phyloP scores from a whole-genome alignment of 805 yeast species.

The Nakazawaea ambrosiae region DNA sequence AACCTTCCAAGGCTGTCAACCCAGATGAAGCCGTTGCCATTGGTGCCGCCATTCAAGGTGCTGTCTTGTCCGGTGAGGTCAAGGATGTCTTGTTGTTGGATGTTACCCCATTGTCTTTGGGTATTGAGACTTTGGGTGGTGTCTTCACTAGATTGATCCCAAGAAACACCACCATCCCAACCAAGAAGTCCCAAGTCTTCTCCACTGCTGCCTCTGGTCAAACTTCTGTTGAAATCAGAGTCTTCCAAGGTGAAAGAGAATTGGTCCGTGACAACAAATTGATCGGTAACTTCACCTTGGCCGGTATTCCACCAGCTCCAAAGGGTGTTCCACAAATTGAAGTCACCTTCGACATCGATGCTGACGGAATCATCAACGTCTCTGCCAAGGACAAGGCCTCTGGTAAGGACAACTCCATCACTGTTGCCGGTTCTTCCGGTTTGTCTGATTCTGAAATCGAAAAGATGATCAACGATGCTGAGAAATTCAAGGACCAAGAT shows the following conservation, averaged over 20 bases:
- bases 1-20: conserved; percentile 67
- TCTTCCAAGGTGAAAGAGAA: conserved; percentile 99
- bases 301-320: conserved; percentile 94
- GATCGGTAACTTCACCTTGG: conserved; percentile 91
- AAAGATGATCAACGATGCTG: conserved; percentile 59
- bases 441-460: conserved; percentile 63
- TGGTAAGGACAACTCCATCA: conserved; percentile 68
- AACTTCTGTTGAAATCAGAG: conserved; percentile 95
- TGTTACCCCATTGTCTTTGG: conserved; percentile 83
- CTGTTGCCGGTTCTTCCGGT: conserved; percentile 65
- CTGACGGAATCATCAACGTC: conserved; percentile 85
- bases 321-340: conserved; percentile 93
- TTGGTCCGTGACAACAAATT: conserved; percentile 96
- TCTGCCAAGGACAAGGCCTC: conserved; percentile 76
- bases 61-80: conserved; percentile 76
- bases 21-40: conserved; percentile 94
- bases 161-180: conserved; percentile 95
- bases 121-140: conserved; percentile 98
- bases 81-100: conserved; percentile 72
- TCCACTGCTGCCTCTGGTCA: conserved; percentile 96
- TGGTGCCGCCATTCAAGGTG: conserved; percentile 90
- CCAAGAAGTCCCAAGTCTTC: conserved; percentile 93
- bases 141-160: conserved; percentile 88
- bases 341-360: conserved; percentile 93
- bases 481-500: conserved; percentile 53